Percentiles rank a stretch among this genome's conserved stretches.
phyloP scores from a whole-genome alignment of 1,284 basidiomycete genomes.

The Heterobasidion occidentale region DNA sequence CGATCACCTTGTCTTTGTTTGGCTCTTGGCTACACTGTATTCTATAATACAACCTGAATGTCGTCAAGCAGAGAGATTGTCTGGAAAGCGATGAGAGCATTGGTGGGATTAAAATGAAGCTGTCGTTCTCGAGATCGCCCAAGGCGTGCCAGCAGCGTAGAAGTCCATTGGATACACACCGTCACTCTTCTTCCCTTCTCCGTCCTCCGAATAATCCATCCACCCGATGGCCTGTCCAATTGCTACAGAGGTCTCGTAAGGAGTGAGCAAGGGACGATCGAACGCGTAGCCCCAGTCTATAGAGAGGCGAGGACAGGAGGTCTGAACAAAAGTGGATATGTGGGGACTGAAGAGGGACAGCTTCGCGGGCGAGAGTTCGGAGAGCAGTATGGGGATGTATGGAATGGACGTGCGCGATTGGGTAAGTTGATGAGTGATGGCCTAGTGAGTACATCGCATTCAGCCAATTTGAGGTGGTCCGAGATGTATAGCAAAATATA shows the following conservation, averaged over 20 bases:
- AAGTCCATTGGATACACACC: slow-evolving; percentile 94
- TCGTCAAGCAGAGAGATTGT: not conserved
- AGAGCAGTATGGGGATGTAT: slow-evolving; percentile 86
- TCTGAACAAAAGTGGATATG: slow-evolving; percentile 89
- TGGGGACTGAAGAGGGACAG: slow-evolving; percentile 77
- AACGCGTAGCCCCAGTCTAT: slow-evolving; percentile 99
- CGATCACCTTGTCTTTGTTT: not conserved
- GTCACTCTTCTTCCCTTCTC: slow-evolving; percentile 18
- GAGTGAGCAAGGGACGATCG: slow-evolving; percentile 80
- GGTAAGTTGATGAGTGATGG: slow-evolving; percentile 66
- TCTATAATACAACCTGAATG: not conserved
- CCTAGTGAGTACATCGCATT: slow-evolving; percentile 32
- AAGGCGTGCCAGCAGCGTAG: slow-evolving; percentile 73
- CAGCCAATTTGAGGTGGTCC: not conserved
- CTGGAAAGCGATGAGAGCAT: not conserved
- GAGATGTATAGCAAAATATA: slow-evolving; percentile 17
- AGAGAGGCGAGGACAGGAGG: slow-evolving; percentile 90
- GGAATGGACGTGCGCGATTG: slow-evolving; percentile 51
- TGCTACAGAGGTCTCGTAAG: slow-evolving; percentile 91
- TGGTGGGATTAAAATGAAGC: slow-evolving; percentile 22
- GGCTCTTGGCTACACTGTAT: not conserved
- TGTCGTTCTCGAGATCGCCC: slow-evolving; percentile 55
- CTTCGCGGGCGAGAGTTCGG: slow-evolving; percentile 94
- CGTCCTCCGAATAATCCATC: slow-evolving; percentile 35
- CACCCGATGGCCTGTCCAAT: slow-evolving; percentile 67